Conservation (phyloP, 1,139 yeast species). For the Yamadazyma atmosphaerica region DNA sequence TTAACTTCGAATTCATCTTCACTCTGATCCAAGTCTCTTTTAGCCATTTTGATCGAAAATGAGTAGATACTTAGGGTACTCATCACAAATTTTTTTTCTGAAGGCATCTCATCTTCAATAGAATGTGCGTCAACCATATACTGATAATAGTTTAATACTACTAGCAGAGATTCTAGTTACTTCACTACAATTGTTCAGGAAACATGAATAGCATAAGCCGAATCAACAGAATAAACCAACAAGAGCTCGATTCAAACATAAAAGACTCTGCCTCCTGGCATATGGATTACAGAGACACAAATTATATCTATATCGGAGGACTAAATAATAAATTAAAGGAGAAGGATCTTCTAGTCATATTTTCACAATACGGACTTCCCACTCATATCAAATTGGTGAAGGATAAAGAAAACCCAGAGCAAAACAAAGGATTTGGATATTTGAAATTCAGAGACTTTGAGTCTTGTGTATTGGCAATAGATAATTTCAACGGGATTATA, state of each 20-base stretch:
- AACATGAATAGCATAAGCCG: constrained; percentile 46
- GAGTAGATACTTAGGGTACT: constrained; percentile 6
- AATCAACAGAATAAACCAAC: constrained; percentile 62
- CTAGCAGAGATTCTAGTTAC: too few species aligned
- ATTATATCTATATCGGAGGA: constrained; percentile 65
- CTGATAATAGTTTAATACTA: background rate
- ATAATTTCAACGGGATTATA: constrained; percentile 76
- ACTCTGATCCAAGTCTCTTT: constrained; percentile 14
- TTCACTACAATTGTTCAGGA: background rate
- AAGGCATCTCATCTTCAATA: constrained; percentile 6
- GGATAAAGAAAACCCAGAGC: constrained; percentile 61
- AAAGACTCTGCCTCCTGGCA: constrained; percentile 83
- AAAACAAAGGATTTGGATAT: constrained; percentile 77
- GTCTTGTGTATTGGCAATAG: constrained; percentile 83
- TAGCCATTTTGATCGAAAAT: constrained; percentile 8
- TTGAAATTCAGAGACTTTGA: constrained; percentile 80
- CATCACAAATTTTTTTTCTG: constrained; percentile 15
- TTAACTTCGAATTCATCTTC: constrained; percentile 30
- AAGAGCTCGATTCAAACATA: constrained; percentile 64
- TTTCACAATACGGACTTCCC: constrained; percentile 90
- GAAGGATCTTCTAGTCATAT: constrained; percentile 72
- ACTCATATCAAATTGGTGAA: constrained; percentile 73
- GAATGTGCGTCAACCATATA: constrained; percentile 11
- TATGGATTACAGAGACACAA: constrained; percentile 71
- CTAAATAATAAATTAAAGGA: constrained; percentile 65